These are phyloP conservation scores for Xanthoceras sorbifolium DNA, from an alignment of 345 rosid species.

Conservation along the genomic window DNA sequence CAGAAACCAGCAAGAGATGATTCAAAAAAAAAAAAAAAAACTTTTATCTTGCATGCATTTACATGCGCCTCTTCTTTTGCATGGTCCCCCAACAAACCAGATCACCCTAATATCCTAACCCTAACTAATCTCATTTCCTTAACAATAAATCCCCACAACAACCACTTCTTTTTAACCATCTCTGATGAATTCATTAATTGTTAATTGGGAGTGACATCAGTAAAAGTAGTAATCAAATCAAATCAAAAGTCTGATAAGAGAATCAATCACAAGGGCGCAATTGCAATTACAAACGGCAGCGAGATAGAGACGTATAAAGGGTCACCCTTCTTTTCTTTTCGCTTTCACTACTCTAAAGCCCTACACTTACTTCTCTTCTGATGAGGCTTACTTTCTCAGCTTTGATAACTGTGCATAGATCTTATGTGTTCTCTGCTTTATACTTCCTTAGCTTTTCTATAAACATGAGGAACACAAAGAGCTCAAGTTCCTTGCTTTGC, in stretches of 20 bases:
- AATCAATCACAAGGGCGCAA: constrained; percentile 14
- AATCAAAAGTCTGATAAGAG: neutral
- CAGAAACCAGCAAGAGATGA: neutral
- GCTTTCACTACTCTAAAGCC: constrained; percentile 39
- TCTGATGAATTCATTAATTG: constrained; percentile 7
- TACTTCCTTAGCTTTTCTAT: constrained; percentile 33
- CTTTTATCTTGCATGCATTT: constrained; percentile 40
- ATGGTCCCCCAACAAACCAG: constrained; percentile 30
- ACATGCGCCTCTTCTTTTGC: constrained; percentile 28
- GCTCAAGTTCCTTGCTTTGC: constrained; percentile 12
- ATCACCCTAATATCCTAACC: constrained; percentile 6
- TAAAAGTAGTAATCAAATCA: neutral
- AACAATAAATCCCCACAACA: constrained; percentile 33
- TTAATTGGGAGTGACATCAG: neutral
- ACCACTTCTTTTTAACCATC: constrained; percentile 20
- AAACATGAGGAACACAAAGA: constrained; percentile 20
- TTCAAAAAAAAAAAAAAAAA: constrained; percentile 8
- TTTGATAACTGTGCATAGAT: constrained; percentile 50
- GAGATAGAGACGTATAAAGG: constrained; percentile 16
- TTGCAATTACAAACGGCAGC: neutral
- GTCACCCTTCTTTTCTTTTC: constrained; percentile 32
- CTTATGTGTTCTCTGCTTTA: constrained; percentile 29
- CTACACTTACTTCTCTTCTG: constrained; percentile 26
- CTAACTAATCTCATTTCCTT: constrained; percentile 24
- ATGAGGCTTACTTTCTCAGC: constrained; percentile 27